Evolutionary conservation across 768 basidiomycete genomes (phyloP), one percentile per base, ranked within the genome.

Genomic region (Tylopilus subfusipes): DNA sequence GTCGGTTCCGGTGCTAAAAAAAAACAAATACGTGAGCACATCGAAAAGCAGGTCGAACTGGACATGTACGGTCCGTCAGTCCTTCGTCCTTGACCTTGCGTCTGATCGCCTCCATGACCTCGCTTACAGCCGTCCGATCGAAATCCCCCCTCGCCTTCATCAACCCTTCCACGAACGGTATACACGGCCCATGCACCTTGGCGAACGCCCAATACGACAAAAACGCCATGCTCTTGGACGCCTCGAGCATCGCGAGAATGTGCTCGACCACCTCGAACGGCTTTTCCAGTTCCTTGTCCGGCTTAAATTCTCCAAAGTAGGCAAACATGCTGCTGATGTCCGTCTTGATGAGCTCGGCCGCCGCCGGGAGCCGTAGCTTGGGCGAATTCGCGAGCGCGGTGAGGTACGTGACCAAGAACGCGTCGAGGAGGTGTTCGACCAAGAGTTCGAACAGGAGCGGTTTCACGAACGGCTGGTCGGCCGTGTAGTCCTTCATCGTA

Each of bases 401-500:
- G 63, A 99, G 84, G 70, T 98, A 98, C 9, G 81, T 79, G 65
- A 96, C 85, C 34, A 99, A 79, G 76, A 96, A 95, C 6, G 86
- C 75, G 66, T 98, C 93, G 50, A 98, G 77, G 31, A 98, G 82
- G 65, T 98, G 94, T 67, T 97, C 95, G 16, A 97, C 77, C 31
- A 98, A 78, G 22, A 98, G 80, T 57, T 98, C 95, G 59, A 98
- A 85, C 42, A 99, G 79, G 7, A 90, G 86, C 14, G 90, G 79
- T 67, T 98, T 97, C 55, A 99, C 85, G 65, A 87, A 97, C 42
- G 82, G 79, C 66, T 95, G 90, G 72, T 98, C 97, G n/a, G 79
- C 70, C 85, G 94, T 93, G 73, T 98, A 98, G 65, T 99, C 97
- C 50, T 87, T 82, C 79, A 98, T 90, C 39, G 97, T 99, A 73